Conservation (phyloP, 140 eudicot genomes). For the Bidens hawaiensis region DNA sequence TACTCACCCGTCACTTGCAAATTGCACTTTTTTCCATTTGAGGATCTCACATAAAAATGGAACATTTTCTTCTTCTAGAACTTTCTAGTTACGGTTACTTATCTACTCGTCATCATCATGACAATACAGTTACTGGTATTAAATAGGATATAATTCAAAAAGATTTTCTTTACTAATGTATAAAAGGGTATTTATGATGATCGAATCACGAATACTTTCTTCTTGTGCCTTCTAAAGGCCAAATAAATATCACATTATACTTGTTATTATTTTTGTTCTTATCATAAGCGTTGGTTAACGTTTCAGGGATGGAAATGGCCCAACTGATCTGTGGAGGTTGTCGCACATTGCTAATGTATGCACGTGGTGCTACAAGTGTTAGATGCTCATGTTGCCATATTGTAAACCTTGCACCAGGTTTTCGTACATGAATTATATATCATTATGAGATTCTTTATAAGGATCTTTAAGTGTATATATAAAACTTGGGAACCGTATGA, state of each 20-base stretch:
- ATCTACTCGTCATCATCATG: neutral
- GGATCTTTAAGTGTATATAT: neutral
- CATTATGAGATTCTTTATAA: neutral
- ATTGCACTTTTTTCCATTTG: neutral
- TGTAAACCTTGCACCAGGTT: conserved; percentile 84
- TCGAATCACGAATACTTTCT: neutral
- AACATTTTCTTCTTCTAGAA: neutral
- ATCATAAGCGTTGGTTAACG: conserved; percentile 3
- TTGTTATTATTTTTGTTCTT: neutral
- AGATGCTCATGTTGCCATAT: conserved; percentile 87
- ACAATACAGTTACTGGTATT: neutral
- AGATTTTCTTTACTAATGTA: neutral
- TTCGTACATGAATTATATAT: neutral
- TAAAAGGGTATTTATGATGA: neutral
- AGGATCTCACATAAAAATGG: conserved; percentile 5
- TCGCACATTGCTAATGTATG: conserved; percentile 72
- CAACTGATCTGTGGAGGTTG: conserved; percentile 89
- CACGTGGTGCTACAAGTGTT: conserved; percentile 87
- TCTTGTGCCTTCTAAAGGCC: neutral
- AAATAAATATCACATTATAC: neutral
- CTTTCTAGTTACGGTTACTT: neutral
- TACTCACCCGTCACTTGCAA: neutral
- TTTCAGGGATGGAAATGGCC: conserved; percentile 70
- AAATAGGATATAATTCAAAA: conserved; percentile 16
- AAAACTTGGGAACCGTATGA: neutral